These are phyloP conservation scores for Penicillium griseofulvum DNA, from an alignment of 2,329 filamentous ascomycete genomes.

Conservation along the genomic window DNA sequence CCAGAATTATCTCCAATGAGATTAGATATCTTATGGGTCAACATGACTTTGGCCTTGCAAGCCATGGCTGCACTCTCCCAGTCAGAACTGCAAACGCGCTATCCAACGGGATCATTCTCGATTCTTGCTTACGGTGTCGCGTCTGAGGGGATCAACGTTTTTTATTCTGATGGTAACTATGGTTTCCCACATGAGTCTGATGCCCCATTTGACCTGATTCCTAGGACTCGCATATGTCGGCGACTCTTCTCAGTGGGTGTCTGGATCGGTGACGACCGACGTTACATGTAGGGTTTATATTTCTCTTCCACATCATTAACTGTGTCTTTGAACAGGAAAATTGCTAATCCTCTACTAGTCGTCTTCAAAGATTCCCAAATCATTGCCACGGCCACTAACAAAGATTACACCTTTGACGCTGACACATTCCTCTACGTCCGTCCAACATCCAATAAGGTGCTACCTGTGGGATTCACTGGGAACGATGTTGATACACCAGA, in stretches of 20 bases:
- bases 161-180: slow-evolving; percentile 19
- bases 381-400: slow-evolving; percentile 13
- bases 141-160: slow-evolving; percentile 4
- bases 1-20: slow-evolving; percentile 7
- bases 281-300: slow-evolving; percentile 14
- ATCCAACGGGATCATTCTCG: slow-evolving; percentile 14
- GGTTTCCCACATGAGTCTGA: too few species aligned
- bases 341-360: slow-evolving; percentile 7
- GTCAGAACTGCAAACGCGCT: slow-evolving; percentile 11
- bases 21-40: not conserved
- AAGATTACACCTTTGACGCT: slow-evolving; percentile 12
- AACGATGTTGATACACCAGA: slow-evolving; percentile 10
- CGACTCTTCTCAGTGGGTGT: slow-evolving; percentile 15
- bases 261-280: slow-evolving; percentile 16
- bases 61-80: slow-evolving; percentile 2
- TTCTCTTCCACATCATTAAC: not conserved
- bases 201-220: not conserved
- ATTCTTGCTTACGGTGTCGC: slow-evolving; percentile 16
- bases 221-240: slow-evolving; percentile 21
- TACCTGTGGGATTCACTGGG: slow-evolving; percentile 19
- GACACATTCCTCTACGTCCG: slow-evolving; percentile 18
- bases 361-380: slow-evolving; percentile 10
- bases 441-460: slow-evolving; percentile 11
- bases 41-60: slow-evolving; percentile 8
- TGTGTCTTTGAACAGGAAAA: too few species aligned